Base-by-base conservation (phyloP, 2,329 filamentous ascomycete genomes). In the Macrophomina tecta region DNA sequence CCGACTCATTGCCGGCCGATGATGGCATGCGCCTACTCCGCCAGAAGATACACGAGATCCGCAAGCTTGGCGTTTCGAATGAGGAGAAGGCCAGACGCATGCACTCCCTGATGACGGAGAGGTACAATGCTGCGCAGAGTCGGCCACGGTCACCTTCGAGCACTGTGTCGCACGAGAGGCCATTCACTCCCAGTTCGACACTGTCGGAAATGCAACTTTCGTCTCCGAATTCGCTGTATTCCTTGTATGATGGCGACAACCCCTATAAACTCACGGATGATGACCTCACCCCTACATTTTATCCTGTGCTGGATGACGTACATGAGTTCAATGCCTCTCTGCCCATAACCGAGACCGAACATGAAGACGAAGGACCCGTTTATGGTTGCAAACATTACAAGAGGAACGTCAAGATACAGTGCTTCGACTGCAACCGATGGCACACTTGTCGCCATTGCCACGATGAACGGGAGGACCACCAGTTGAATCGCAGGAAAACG, bases 371-470 rank as follows among this genome's bases (percentile, higher is more conserved):
- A 2, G 73, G 75, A 16, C 70, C 75, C 1, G 69, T 73, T 28
- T 82, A 97, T 5, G 95, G 95, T 0, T 99, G 95, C 77, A 85
- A 90, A 73, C 95, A 99, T 79, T 99, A 99, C 78, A 92, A 92
- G 75, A 89, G 95, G 70, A 98, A 98, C 73, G 93, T 99, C 72
- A 98, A 98, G 78, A 82, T 98, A 40, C 94, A 99, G 80, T 99
- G 95, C 78, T 92, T 88, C 70, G 90, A 91, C 32, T 99, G 95
- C 80, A 87, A 90, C 72, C 90, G 87, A 73, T 99, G 95, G 95
- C 96, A 97, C 75, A 92, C 94, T 0, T 99, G 95, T 77, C 90
- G 95, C 18, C 90, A 98, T 75, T 99, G 95, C 75, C 95, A 99
- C 75, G 93, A 99, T 76, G 87, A 89, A 58, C 86, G 83, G 8